A percentile compares a stretch with the other conserved stretches of the same genome.
phyloP scores from a whole-genome alignment of 1,284 basidiomycete species.

The Rhizopogon hawkerae region DNA sequence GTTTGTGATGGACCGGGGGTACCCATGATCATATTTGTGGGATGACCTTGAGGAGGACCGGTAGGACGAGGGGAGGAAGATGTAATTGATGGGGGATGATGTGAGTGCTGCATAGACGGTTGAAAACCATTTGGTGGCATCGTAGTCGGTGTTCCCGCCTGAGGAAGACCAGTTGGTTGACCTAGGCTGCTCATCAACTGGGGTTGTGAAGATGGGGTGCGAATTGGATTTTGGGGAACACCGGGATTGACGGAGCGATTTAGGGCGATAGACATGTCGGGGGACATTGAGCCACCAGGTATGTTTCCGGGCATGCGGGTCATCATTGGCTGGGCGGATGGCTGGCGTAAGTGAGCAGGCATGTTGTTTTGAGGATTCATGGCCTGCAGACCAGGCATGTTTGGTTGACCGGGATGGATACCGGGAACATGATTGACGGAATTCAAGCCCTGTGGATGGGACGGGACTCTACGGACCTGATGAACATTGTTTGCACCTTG shows the following conservation, averaged over 20 bases:
- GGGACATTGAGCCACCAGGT: conserved; percentile 34
- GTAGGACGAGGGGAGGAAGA: conserved; percentile 41
- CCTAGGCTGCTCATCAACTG: conserved; percentile 45
- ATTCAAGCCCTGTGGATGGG: conserved; percentile 41
- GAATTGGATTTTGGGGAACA: conserved; percentile 33
- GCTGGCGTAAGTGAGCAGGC: conserved; percentile 27
- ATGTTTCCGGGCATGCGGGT: conserved; percentile 27
- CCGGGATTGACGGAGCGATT: conserved; percentile 22
- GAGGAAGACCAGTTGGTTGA: conserved; percentile 35
- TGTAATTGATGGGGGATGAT: conserved; percentile 30
- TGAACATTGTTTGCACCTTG: conserved; percentile 24
- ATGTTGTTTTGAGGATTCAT: conserved; percentile 35
- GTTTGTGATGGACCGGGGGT: conserved; percentile 39
- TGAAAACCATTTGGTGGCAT: conserved; percentile 40
- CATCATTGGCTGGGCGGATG: conserved; percentile 27
- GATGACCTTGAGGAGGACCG: conserved; percentile 32
- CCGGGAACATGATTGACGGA: conserved; percentile 28
- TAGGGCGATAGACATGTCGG: conserved; percentile 31
- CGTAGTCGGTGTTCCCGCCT: conserved; percentile 30
- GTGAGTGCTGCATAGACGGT: conserved; percentile 21
- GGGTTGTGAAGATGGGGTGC: conserved; percentile 31
- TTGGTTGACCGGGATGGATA: conserved; percentile 31
- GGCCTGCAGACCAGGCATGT: conserved; percentile 33
- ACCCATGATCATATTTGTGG: conserved; percentile 34
- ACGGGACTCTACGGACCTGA: conserved; percentile 40